These are phyloP conservation scores for Leccinum imitatum DNA, from an alignment of 768 basidiomycete species.

Conservation along the genomic window DNA sequence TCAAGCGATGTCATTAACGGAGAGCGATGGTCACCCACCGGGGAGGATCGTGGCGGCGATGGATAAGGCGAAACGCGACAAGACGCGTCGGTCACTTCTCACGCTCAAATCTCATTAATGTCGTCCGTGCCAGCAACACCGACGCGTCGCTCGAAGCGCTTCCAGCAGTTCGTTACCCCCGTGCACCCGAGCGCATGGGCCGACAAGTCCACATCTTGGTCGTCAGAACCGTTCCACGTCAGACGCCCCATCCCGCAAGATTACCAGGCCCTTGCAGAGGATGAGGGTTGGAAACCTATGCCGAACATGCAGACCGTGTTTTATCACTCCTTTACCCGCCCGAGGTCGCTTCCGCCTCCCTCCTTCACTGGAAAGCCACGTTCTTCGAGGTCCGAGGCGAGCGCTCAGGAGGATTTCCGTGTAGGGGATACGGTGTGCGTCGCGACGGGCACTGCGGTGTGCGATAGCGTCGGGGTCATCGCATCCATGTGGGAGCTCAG, in stretches of 20 bases:
- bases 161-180: conserved; percentile 33
- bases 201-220: conserved; percentile 31
- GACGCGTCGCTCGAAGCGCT: conserved; percentile 38
- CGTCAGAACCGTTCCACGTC: conserved; percentile 21
- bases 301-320: conserved; percentile 26
- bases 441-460: conserved; percentile 40
- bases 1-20: neutral
- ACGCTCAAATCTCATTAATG: conserved; percentile 2
- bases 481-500: conserved; percentile 62
- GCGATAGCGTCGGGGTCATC: conserved; percentile 69
- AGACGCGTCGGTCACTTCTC: neutral
- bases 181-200: conserved; percentile 26
- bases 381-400: conserved; percentile 8
- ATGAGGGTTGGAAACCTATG: conserved; percentile 24
- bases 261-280: conserved; percentile 27
- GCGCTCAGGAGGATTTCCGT: conserved; percentile 37
- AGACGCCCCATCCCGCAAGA: conserved; percentile 28
- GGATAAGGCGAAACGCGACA: neutral
- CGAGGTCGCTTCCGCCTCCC: conserved; percentile 10
- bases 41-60: conserved; percentile 7
- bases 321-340: conserved; percentile 31
- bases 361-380: conserved; percentile 20
- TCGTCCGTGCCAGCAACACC: conserved; percentile 25
- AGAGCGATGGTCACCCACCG: conserved; percentile 16
- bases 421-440: conserved; percentile 72